A percentile compares a stretch with the other conserved stretches of the same genome.
Conservation (phyloP, 2,329 filamentous ascomycete species). For the Colletotrichum costaricense region DNA sequence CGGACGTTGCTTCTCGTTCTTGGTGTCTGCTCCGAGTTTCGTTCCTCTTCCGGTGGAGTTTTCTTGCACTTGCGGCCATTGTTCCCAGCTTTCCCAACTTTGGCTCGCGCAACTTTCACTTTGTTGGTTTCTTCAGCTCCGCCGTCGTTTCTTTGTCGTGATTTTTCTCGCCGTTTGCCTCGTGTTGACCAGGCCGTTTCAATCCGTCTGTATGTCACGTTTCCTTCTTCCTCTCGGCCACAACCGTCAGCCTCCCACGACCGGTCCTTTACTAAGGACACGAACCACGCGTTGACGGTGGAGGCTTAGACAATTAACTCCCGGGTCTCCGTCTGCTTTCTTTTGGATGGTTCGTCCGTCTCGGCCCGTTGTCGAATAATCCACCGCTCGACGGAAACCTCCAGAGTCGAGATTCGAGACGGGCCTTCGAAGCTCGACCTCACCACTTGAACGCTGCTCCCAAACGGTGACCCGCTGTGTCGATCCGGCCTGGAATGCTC, state of each 20-base stretch:
- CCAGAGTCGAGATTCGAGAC: conserved; percentile 7
- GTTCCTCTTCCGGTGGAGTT: conserved; percentile 12
- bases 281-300: neutral
- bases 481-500: conserved; percentile 29
- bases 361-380: conserved; percentile 5
- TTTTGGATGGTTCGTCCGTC: conserved; percentile 2
- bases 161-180: neutral
- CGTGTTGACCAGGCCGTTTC: neutral
- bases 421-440: neutral
- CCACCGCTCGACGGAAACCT: neutral
- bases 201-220: neutral
- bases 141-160: neutral
- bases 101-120: neutral
- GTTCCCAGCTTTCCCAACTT: neutral
- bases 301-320: neutral
- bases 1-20: conserved; percentile 23
- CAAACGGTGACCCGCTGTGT: neutral
- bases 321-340: neutral
- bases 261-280: neutral
- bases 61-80: neutral
- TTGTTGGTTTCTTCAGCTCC: neutral
- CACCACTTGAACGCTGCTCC: neutral
- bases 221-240: neutral
- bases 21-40: conserved; percentile 13
- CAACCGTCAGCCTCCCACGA: conserved; percentile 1